Evolutionary conservation across 2,329 filamentous ascomycete genomes (phyloP), one percentile per base, ranked within the genome.

Genomic region (Xylogone sp.): DNA sequence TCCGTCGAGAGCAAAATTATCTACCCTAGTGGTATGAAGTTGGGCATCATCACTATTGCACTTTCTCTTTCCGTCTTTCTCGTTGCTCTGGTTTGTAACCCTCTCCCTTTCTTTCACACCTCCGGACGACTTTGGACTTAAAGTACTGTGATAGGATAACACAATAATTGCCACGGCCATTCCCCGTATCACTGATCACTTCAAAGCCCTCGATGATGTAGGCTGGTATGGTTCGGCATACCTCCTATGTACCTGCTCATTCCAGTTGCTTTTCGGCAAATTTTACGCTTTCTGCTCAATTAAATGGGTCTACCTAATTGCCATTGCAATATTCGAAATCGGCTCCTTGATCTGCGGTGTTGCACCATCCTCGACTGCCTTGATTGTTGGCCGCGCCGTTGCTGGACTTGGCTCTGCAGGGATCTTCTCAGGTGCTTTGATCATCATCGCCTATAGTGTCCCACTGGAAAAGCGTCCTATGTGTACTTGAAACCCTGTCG

Each of bases 31-130:
- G 57, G 55, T 29, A 44, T 53, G 18, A 59, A 57, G 50, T 48
- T 65, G 12, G 42, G 62, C 50, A 65, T 75, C 54, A 74, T 78
- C 42, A 68, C 77, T 43, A 50, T 73, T 8, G 74, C 75, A 7
- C 61, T 78, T 3, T 68, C 72, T 12, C 59, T 77, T 20, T 69
- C 68, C 45, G 68, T 78, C 49, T 78, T 79, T 56, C 66, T 78
- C 12, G 60, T 63, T 16, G 58, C 60, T 18, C 42, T 66, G 42
- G 57, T 59, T 49, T 19, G 54, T 52, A 16, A 12, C n/a, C 18
- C 19, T 21, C 24, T n/a, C n/a, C n/a, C n/a, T n/a, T n/a, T n/a
- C 24, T 27, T 27, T 27, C 24, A 27, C 24, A 27, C 10, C 6
- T 39, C n/a, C 5, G 10, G 34, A 39, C n/a, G 5, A 39, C n/a